Evolutionary conservation across 495 filamentous ascomycete genomes (phyloP).

Genomic region (Talaromyces stipitatus): DNA sequence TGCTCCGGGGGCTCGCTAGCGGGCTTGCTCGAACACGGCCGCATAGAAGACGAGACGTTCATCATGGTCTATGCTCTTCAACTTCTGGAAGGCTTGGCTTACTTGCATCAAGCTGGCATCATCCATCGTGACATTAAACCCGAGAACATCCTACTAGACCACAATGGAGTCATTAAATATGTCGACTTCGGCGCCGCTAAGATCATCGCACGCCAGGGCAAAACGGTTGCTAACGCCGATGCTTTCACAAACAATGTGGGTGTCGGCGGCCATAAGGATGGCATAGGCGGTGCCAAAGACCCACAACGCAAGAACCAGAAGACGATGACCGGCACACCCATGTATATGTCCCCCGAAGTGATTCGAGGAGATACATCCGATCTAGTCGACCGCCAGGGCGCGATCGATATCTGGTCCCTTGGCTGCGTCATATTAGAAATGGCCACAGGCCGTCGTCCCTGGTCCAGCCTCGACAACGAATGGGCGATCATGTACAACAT

Average conservation of each 20-base stretch:
- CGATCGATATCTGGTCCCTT: conserved; percentile 96
- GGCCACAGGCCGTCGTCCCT: conserved; percentile 90
- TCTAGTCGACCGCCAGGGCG: conserved; percentile 58
- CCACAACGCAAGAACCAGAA: conserved; percentile 60
- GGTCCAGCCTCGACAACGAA: conserved; percentile 97
- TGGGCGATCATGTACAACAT: conserved; percentile 99
- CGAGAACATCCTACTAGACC: conserved; percentile 95
- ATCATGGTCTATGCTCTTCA: conserved; percentile 97
- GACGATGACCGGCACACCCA: conserved; percentile 94
- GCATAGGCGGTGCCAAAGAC: conserved; percentile 21
- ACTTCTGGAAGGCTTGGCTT: conserved; percentile 89
- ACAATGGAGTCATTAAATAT: conserved; percentile 98
- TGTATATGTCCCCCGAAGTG: conserved; percentile 99
- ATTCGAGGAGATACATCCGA: conserved; percentile 70
- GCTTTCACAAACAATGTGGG: conserved; percentile 33
- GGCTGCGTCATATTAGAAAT: conserved; percentile 97
- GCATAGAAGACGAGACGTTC: conserved; percentile 96
- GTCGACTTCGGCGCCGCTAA: conserved; percentile 98
- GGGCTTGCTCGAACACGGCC: conserved; percentile 81
- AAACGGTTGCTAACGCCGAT: conserved; percentile 63
- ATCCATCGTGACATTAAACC: conserved; percentile 98
- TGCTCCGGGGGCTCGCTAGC: conserved; percentile 94
- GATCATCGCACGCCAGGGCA: conserved; percentile 89
- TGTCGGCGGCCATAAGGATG: conserved; percentile 22
- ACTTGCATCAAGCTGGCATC: conserved; percentile 83